Conservation (phyloP, 176 grass and related monocot species). For the Triticum timopheevii region DNA sequence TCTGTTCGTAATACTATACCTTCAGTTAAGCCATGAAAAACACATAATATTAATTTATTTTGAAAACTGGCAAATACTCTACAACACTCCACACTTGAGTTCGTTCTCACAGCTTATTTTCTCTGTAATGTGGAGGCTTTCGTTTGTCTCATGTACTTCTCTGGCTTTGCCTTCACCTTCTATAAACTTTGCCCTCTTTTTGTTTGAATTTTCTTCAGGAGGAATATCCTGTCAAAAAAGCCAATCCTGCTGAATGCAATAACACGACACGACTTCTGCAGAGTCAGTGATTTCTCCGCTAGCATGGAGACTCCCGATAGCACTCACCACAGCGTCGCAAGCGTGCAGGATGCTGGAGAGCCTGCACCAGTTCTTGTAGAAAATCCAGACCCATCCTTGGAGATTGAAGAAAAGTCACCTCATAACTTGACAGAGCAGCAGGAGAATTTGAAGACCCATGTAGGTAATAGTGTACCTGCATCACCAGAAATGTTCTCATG, state of each 20-base stretch:
- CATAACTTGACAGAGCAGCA: constrained; percentile 17
- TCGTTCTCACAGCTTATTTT: neutral
- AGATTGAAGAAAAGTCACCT: constrained; percentile 20
- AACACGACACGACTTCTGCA: constrained; percentile 5
- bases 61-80: neutral
- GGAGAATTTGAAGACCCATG: neutral
- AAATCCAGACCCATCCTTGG: neutral
- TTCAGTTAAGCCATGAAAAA: neutral
- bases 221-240: neutral
- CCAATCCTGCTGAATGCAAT: constrained; percentile 11
- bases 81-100: neutral
- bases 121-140: neutral
- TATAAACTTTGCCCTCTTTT: constrained; percentile 3
- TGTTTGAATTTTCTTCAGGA: constrained; percentile 24
- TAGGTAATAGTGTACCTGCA: neutral
- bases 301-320: constrained; percentile 38
- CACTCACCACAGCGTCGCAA: neutral
- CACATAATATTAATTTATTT: neutral
- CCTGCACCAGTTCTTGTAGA: constrained; percentile 14
- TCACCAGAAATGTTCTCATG: neutral
- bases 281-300: neutral
- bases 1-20: neutral
- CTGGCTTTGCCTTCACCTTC: neutral
- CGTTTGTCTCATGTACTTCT: neutral
- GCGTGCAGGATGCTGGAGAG: constrained; percentile 4